A percentile compares a stretch with the other conserved stretches of the same genome.
Evolutionary conservation across 306 rosid species (phyloP).

Genomic region (Cercis canadensis): DNA sequence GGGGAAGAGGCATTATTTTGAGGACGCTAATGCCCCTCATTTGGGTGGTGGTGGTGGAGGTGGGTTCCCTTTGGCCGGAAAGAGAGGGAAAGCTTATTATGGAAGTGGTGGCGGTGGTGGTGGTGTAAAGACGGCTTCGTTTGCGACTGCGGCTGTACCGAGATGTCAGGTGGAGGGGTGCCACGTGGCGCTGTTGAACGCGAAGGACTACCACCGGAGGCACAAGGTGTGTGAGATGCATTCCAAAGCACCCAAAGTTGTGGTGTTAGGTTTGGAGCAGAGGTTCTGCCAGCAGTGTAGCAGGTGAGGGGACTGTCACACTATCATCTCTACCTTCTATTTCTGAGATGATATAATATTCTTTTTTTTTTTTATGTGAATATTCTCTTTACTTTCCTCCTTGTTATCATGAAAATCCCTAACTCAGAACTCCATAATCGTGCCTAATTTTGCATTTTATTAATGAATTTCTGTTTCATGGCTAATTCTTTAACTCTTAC

Average conservation of each 20-base stretch:
- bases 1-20: constrained; percentile 92
- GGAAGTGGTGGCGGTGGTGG: constrained; percentile 16
- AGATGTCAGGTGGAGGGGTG: constrained; percentile 98
- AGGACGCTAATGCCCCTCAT: constrained; percentile 51
- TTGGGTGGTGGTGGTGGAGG: constrained; percentile 12
- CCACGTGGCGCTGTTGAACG: constrained; percentile 73
- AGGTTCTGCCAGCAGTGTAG: constrained; percentile 99
- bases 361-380: not conserved
- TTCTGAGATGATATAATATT: too few relatives aligned
- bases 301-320: constrained; percentile 52
- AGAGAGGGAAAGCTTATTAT: constrained; percentile 50
- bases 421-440: too few relatives aligned
- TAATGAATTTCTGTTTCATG: too few relatives aligned
- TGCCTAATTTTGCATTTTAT: too few relatives aligned
- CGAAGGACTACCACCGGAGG: constrained; percentile 93
- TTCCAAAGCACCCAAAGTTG: constrained; percentile 89
- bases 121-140: not conserved
- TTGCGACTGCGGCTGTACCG: constrained; percentile 46
- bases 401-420: too few relatives aligned
- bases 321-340: not conserved
- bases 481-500: too few relatives aligned
- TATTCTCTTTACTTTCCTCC: too few relatives aligned
- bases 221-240: constrained; percentile 95
- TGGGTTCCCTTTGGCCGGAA: constrained; percentile 44
- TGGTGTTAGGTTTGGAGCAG: constrained; percentile 80